Evolutionary conservation across 257 asterid genomes (phyloP).

Genomic region (Misopates orontium): DNA sequence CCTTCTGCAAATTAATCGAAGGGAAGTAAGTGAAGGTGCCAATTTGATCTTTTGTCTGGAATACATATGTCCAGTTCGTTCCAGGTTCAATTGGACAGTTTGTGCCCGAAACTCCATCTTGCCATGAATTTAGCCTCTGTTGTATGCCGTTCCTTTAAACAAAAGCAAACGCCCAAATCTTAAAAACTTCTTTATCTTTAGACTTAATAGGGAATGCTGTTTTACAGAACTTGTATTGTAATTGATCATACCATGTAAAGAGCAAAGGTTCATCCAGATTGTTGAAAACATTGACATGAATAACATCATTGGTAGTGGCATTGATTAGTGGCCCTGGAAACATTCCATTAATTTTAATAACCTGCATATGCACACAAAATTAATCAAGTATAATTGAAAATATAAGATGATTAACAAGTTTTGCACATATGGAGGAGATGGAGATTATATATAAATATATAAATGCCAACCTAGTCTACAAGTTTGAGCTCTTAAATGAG

Average conservation of each 20-base stretch:
- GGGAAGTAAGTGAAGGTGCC: slow-evolving; percentile 66
- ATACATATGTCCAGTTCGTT: slow-evolving; percentile 60
- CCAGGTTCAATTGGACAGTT: slow-evolving; percentile 64
- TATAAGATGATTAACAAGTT: no score
- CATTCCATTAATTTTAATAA: slow-evolving; percentile 59
- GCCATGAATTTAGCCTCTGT: slow-evolving; percentile 77
- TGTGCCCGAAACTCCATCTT: slow-evolving; percentile 73
- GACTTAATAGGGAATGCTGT: no score
- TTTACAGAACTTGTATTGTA: no score
- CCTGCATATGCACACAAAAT: slow-evolving; percentile 41
- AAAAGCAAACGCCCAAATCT: not conserved
- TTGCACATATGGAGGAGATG: no score
- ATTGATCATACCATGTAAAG: no score
- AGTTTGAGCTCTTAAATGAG: no score
- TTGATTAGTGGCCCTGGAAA: slow-evolving; percentile 75
- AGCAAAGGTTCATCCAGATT: slow-evolving; percentile 42
- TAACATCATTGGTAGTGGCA: slow-evolving; percentile 50
- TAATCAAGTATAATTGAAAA: no score
- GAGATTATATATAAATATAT: no score
- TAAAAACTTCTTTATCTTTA: no score
- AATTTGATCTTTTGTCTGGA: slow-evolving; percentile 61
- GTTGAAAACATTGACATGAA: slow-evolving; percentile 59
- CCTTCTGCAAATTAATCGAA: slow-evolving; percentile 51
- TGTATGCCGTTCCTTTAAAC: slow-evolving; percentile 63
- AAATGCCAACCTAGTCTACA: no score